phyloP scores from a whole-genome alignment of 179 eudicot species.

The Corrigiola litoralis region DNA sequence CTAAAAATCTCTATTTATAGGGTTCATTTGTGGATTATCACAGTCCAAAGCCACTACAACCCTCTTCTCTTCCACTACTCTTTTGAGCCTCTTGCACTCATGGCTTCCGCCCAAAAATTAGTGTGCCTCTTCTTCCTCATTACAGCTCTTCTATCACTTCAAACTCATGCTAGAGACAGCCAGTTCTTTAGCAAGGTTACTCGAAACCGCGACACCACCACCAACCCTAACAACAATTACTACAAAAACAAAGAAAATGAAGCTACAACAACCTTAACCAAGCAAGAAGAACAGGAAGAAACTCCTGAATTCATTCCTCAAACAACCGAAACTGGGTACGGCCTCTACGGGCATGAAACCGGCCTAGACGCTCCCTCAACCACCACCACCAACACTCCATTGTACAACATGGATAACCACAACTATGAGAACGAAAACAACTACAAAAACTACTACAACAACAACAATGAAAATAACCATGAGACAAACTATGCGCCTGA shows the following conservation, averaged over 20 bases:
- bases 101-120: constrained; percentile 36
- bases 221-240: constrained; percentile 17
- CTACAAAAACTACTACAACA: constrained; percentile 5
- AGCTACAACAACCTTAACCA: not conserved
- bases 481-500: constrained; percentile 22
- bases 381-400: constrained; percentile 25
- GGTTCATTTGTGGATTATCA: constrained; percentile 10
- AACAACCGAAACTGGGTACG: constrained; percentile 38
- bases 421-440: constrained; percentile 9
- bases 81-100: constrained; percentile 3
- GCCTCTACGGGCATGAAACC: constrained; percentile 53
- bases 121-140: constrained; percentile 36
- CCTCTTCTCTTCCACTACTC: not conserved
- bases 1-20: constrained; percentile 22
- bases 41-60: constrained; percentile 21
- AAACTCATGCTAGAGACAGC: constrained; percentile 55
- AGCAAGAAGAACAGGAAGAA: constrained; percentile 29
- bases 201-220: constrained; percentile 15
- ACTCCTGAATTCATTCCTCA: constrained; percentile 46
- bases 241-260: constrained; percentile 17
- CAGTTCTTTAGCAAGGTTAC: constrained; percentile 68
- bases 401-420: constrained; percentile 14
- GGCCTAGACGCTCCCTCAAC: constrained; percentile 40
- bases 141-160: constrained; percentile 31
- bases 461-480: not conserved